phyloP scores from a whole-genome alignment of 129 eudicot genomes.

The Pulicaria dysenterica region DNA sequence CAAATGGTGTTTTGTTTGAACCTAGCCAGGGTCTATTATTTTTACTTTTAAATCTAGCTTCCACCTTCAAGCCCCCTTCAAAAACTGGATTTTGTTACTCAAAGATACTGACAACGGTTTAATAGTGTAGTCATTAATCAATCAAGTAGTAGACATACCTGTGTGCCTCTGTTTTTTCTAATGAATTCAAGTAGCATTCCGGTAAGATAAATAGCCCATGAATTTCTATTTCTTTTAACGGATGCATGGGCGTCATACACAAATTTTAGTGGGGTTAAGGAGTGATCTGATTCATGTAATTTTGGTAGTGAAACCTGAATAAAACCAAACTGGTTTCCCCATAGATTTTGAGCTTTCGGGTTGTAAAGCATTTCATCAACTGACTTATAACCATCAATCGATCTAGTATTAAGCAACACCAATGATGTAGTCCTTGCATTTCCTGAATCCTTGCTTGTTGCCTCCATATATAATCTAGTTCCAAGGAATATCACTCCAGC shows the following conservation, averaged over 20 bases:
- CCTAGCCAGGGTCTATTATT: too few species aligned
- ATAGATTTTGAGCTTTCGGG: slow-evolving; percentile 18
- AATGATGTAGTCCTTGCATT: slow-evolving; percentile 42
- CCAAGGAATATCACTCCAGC: slow-evolving; percentile 43
- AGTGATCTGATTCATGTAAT: neutral
- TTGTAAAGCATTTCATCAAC: slow-evolving; percentile 39
- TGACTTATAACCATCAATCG: slow-evolving; percentile 41
- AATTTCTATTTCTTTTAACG: slow-evolving; percentile 40
- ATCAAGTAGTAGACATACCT: slow-evolving; percentile 35
- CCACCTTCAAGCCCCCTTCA: too few species aligned
- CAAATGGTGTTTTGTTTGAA: too few species aligned
- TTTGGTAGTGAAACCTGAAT: slow-evolving; percentile 40
- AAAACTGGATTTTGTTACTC: too few species aligned
- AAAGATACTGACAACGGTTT: too few species aligned
- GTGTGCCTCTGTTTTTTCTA: slow-evolving; percentile 34
- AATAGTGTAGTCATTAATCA: too few species aligned
- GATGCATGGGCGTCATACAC: slow-evolving; percentile 32
- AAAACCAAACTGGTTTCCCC: slow-evolving; percentile 54
- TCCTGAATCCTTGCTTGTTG: slow-evolving; percentile 17
- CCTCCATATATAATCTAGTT: slow-evolving; percentile 52
- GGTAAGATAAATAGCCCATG: slow-evolving; percentile 39
- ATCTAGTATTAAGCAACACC: slow-evolving; percentile 48
- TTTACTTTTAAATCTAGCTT: too few species aligned
- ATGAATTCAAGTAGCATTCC: slow-evolving; percentile 34
- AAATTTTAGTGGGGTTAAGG: slow-evolving; percentile 32